phyloP scores from a whole-genome alignment of 306 rosid species.

The Sindora glabra region DNA sequence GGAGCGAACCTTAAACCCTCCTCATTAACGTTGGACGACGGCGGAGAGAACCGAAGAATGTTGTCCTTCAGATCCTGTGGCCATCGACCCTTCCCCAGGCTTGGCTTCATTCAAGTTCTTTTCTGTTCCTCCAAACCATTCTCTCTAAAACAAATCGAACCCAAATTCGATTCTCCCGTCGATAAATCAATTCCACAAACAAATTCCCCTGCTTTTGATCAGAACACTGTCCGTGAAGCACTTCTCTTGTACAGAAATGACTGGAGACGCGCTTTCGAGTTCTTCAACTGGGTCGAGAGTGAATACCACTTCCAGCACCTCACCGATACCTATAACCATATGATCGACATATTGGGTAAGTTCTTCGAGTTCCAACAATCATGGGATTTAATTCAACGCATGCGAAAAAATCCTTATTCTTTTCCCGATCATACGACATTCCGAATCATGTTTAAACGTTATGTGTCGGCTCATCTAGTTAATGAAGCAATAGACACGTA shows the following conservation, averaged over 20 bases:
- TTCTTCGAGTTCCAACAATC: constrained; percentile 63
- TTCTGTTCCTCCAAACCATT: not conserved
- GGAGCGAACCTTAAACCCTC: not conserved
- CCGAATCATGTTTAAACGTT: constrained; percentile 76
- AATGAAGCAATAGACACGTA: constrained; percentile 53
- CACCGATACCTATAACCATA: constrained; percentile 56
- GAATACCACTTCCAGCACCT: constrained; percentile 38
- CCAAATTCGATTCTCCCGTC: not conserved
- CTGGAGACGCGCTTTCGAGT: constrained; percentile 73
- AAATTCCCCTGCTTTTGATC: constrained; percentile 11
- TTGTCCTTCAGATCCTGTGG: constrained; percentile 10
- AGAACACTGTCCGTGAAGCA: constrained; percentile 40
- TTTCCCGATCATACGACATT: constrained; percentile 66
- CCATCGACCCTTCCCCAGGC: not conserved
- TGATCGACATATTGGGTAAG: constrained; percentile 77
- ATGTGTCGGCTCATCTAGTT: constrained; percentile 54
- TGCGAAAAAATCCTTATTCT: constrained; percentile 38
- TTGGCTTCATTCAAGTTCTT: constrained; percentile 5
- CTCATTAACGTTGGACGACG: too few relatives aligned
- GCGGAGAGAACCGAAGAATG: constrained; percentile 3
- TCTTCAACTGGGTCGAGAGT: constrained; percentile 64
- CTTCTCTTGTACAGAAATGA: constrained; percentile 64
- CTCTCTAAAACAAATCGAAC: not conserved
- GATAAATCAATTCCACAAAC: not conserved
- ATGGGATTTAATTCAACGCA: constrained; percentile 58